Base-by-base conservation (phyloP, 441 rosid genomes). In the Gossypium lobatum region DNA sequence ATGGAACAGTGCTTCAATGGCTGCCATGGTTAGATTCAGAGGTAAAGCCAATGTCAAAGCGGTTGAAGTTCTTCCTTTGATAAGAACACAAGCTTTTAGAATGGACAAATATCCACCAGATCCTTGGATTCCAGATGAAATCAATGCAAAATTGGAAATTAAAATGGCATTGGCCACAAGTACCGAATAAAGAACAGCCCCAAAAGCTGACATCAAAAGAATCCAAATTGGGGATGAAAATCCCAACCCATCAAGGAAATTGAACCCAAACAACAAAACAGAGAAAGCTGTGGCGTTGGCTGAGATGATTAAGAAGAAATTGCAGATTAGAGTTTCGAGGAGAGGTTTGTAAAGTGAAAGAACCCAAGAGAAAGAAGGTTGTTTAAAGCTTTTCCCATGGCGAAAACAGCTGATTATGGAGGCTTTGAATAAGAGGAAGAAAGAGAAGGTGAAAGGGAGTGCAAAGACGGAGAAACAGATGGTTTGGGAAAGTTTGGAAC, bases 251-350 rank as follows among this genome's bases (percentile, higher is more conserved):
- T 87, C 78, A 9, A 90, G 70, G 16, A 82, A 20, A 62, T 73
- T 85, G 64, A 82, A 86, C 52, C 85, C 73, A 13, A 95, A 46
- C 71, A 90, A 84, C 6, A 90, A 71, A 79, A 95, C 64, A 48
- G 82, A 86, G 69, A 95, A 85, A 45, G 89, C 87, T 6, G 93
- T 87, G 9, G 97, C 91, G 63, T 90, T 95, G 6, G 95, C 93
- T 0, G 95, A 88, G 77, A 93, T 48, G 76, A 93, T 80, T 65
- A 91, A 70, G 74, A 90, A 67, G 0, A 82, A 77, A 73, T 87
- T 89, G 57, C 85, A 86, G 17, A 87, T 3, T 46, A 78, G 83
- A 39, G 97, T 93, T 48, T 53, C 25, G 21, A 93, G 79, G 64
- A 95, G 87, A 13, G 89, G 88, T 7, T 71, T 64, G 77, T 86